These are phyloP conservation scores for Colletotrichum liriopes DNA, from an alignment of 2,329 filamentous ascomycete genomes.

Conservation along the genomic window DNA sequence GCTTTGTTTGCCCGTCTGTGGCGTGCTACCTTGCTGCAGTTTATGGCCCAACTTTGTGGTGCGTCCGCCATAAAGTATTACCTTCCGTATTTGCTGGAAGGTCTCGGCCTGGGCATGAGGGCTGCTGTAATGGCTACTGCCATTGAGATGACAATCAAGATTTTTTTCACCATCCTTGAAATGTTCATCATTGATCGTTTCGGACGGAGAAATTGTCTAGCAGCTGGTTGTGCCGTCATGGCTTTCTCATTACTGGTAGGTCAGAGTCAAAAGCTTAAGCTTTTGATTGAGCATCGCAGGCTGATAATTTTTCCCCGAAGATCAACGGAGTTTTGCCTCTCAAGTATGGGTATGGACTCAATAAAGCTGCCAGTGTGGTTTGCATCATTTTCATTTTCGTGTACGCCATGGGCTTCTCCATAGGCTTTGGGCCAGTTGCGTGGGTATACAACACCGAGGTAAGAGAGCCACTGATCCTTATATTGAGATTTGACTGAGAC, in stretches of 20 bases:
- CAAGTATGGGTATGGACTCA: constrained; percentile 65
- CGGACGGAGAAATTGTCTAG: constrained; percentile 65
- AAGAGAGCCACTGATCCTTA: constrained; percentile 10
- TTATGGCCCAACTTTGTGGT: constrained; percentile 74
- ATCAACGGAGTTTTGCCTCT: constrained; percentile 69
- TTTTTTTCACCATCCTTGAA: constrained; percentile 69
- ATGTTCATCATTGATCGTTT: constrained; percentile 70
- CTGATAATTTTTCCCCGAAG: constrained; percentile 49
- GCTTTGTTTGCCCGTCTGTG: constrained; percentile 68
- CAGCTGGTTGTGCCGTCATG: constrained; percentile 67
- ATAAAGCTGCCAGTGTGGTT: constrained; percentile 62
- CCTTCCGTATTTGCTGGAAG: constrained; percentile 67
- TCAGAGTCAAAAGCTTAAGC: neutral
- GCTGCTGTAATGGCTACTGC: constrained; percentile 68
- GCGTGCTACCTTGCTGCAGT: constrained; percentile 71
- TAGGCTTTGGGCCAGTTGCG: constrained; percentile 70
- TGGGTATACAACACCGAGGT: constrained; percentile 75
- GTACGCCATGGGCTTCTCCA: constrained; percentile 71
- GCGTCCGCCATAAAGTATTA: constrained; percentile 75
- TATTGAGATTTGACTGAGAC: neutral
- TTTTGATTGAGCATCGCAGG: neutral
- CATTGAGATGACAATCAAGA: constrained; percentile 71
- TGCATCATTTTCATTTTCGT: constrained; percentile 72
- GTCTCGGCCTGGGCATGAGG: constrained; percentile 64
- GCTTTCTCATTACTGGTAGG: constrained; percentile 66